Conservation (phyloP, 129 eudicot genomes). For the Ambrosia artemisiifolia region DNA sequence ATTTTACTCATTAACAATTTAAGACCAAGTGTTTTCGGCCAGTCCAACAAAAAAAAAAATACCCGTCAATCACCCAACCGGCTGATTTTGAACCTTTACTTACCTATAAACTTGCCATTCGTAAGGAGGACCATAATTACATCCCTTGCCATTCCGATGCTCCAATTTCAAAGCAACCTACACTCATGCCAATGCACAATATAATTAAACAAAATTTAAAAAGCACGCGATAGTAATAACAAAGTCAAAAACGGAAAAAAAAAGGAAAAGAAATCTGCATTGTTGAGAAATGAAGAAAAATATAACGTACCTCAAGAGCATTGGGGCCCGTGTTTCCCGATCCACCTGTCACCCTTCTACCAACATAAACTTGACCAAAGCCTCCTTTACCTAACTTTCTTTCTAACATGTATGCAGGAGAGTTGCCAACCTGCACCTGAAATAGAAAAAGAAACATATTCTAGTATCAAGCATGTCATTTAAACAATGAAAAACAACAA, state of each 20-base stretch:
- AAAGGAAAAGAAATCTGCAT: not conserved
- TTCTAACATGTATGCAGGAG: conserved; percentile 75
- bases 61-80: not conserved
- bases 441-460: not conserved
- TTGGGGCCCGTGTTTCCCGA: conserved; percentile 51
- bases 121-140: conserved; percentile 81
- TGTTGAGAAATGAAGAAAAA: not conserved
- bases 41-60: not conserved
- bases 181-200: not conserved
- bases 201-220: not conserved
- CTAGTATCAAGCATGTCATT: not conserved
- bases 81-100: not conserved
- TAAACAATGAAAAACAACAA: not conserved
- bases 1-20: not conserved
- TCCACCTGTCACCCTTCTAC: conserved; percentile 66
- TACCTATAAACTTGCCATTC: conserved; percentile 96
- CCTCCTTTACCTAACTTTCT: conserved; percentile 91
- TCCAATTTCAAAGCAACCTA: conserved; percentile 90
- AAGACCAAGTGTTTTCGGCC: not conserved
- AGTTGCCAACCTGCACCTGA: conserved; percentile 85
- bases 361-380: conserved; percentile 90
- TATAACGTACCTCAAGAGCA: conserved; percentile 58
- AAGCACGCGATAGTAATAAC: not conserved
- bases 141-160: conserved; percentile 85
- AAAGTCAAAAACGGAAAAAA: not conserved